Conservation (phyloP, 345 rosid species). For the Diplotaxis tenuifolia region DNA sequence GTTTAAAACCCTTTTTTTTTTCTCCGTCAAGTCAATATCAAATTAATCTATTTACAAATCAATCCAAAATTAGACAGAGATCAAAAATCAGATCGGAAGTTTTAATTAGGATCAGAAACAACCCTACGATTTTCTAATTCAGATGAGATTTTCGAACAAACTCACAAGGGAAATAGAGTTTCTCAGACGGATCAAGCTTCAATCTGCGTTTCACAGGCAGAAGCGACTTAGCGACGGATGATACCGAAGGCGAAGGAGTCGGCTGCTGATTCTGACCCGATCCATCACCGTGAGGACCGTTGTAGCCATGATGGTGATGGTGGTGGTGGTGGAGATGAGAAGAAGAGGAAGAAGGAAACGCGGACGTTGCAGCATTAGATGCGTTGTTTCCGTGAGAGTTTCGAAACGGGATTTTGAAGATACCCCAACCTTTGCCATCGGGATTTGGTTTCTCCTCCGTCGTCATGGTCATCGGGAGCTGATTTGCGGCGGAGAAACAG, state of each 20-base stretch:
- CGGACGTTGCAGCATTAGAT: slow-evolving; percentile 26
- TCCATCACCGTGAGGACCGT: slow-evolving; percentile 52
- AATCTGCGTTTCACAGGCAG: slow-evolving; percentile 74
- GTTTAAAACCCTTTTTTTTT: not conserved
- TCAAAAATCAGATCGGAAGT: not conserved
- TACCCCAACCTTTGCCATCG: slow-evolving; percentile 71
- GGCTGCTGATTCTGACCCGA: slow-evolving; percentile 44
- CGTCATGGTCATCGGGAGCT: slow-evolving; percentile 58
- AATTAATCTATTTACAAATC: not conserved
- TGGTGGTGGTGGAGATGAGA: slow-evolving; percentile 35
- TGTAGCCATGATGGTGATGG: slow-evolving; percentile 30
- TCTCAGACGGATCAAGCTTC: slow-evolving; percentile 84
- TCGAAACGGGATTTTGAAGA: slow-evolving; percentile 77
- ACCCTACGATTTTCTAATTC: not conserved
- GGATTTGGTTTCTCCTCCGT: slow-evolving; percentile 57
- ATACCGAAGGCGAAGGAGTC: slow-evolving; percentile 60
- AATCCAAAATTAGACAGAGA: not conserved
- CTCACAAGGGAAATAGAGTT: slow-evolving; percentile 92
- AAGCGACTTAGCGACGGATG: slow-evolving; percentile 78
- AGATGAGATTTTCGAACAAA: slow-evolving; percentile 14
- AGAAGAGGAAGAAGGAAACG: slow-evolving; percentile 47
- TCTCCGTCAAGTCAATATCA: not conserved
- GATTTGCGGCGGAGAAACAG: not conserved
- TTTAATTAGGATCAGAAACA: not conserved
- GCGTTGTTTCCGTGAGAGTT: slow-evolving; percentile 38